Conservation (phyloP, 2,329 filamentous ascomycete species). For the Penicillium sumatraense region DNA sequence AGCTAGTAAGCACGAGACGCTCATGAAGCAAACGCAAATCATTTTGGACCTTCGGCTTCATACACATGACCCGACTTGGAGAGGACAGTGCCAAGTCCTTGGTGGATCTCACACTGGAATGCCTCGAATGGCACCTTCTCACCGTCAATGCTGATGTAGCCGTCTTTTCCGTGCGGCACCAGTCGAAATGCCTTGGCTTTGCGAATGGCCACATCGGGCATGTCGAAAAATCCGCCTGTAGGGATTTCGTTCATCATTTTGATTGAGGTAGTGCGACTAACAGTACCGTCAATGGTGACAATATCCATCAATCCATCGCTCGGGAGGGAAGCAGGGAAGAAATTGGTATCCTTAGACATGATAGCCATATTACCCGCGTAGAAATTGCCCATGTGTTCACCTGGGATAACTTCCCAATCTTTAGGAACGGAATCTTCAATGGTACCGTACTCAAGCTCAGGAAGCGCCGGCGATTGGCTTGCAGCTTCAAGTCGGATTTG, state of each 20-base stretch:
- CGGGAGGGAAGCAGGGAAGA: conserved; percentile 78
- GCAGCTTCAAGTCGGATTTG: conserved; percentile 37
- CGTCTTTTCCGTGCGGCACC: conserved; percentile 71
- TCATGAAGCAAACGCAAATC: conserved; percentile 1
- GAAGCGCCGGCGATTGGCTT: conserved; percentile 63
- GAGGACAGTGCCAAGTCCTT: conserved; percentile 80
- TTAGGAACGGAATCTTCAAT: conserved; percentile 75
- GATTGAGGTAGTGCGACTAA: conserved; percentile 68
- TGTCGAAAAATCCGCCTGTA: conserved; percentile 77
- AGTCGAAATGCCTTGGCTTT: conserved; percentile 90
- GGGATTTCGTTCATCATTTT: conserved; percentile 74
- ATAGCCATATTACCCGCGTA: conserved; percentile 95
- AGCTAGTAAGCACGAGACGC: not conserved
- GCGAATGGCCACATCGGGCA: conserved; percentile 74
- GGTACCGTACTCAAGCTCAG: conserved; percentile 77
- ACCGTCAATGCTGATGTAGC: conserved; percentile 93
- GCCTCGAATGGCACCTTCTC: conserved; percentile 84
- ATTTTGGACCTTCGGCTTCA: conserved; percentile 58
- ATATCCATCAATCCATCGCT: conserved; percentile 87
- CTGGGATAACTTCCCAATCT: conserved; percentile 74
- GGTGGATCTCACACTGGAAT: conserved; percentile 89
- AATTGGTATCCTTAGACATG: conserved; percentile 84
- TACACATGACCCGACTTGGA: conserved; percentile 74
- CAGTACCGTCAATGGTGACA: conserved; percentile 76
- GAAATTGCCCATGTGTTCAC: conserved; percentile 85